Base-by-base conservation (phyloP, 2,329 filamentous ascomycete species). In the Pseudogymnoascus sp. region DNA sequence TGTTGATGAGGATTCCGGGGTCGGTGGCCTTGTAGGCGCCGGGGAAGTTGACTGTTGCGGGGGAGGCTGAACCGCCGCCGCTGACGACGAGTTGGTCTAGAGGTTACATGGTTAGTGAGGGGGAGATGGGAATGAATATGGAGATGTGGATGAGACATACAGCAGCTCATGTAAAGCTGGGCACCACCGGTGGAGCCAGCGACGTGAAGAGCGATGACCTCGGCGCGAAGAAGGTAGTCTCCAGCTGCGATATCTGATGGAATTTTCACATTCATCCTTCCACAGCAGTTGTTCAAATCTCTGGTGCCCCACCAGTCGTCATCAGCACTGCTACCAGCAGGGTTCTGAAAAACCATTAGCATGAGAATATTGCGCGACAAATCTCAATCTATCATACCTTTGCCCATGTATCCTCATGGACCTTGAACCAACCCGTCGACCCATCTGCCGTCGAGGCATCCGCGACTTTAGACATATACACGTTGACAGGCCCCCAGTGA, bases 401-500 rank as follows among this genome's bases (percentile, higher is more conserved):
- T 36, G 49, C 11, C 67, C 78, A 78, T 2, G 78, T 77, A 65
- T 80, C 75, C 64, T 79, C 75, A 66, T 77, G 80, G 64, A 83
- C 77, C 74, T 84, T 84, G 75, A 83, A 82, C 79, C 78, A 83
- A 3, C 72, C 70, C 16, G 77, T 73, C 2, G 73, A 69, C 1
- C 77, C 77, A 63, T 76, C 74, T 55, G 80, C 78, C 0, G 73
- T 76, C 33, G 75, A 69, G 3, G 81, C 77, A 67, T 83, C 76
- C 25, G 72, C 64, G 19, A 84, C 81, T 65, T 80, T 77, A 69
- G 76, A 76, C 62, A 82, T 74, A 69, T 83, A 83, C 0, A 81
- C 75, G 58, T 81, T 76, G 35, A 83, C 79, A 1, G 81, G 81
- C 8, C 81, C 80, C 67, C 79, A 82, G 71, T 84, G 81, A 41